A percentile compares a stretch with the other conserved stretches of the same genome.
These are phyloP conservation scores for Colletotrichum higginsianum DNA, from an alignment of 2,329 filamentous ascomycete species.

Conservation along the genomic window DNA sequence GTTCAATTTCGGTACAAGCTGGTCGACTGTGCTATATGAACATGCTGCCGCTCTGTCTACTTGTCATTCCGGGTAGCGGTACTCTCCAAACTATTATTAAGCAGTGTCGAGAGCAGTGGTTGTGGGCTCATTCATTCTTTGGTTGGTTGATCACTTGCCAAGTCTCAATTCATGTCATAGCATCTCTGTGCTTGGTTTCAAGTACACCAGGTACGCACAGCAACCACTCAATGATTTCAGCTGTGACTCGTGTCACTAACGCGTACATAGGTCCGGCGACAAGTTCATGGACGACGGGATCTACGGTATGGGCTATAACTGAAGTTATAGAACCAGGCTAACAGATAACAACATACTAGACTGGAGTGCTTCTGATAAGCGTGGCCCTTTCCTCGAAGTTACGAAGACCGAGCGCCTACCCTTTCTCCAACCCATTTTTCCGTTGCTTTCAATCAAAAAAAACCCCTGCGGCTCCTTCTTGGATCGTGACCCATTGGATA, in stretches of 20 bases:
- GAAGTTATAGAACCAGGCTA: neutral
- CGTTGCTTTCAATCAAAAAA: neutral
- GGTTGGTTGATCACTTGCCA: conserved; percentile 4
- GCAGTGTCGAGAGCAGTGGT: conserved; percentile 8
- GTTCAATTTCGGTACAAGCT: conserved; percentile 1
- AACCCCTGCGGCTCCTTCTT: neutral
- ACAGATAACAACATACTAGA: neutral
- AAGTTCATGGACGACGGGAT: conserved; percentile 8
- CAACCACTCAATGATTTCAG: neutral
- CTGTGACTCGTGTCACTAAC: neutral
- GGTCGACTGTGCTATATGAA: conserved; percentile 5
- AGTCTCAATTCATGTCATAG: neutral
- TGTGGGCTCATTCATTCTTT: conserved; percentile 5
- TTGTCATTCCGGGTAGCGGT: neutral
- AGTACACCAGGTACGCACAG: neutral
- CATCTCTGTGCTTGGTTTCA: conserved; percentile 1
- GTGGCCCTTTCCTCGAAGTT: conserved; percentile 1
- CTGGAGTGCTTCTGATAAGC: conserved; percentile 1
- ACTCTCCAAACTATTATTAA: neutral
- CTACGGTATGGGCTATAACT: neutral
- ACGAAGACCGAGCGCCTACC: neutral
- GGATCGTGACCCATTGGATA: conserved; percentile 2
- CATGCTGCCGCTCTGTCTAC: conserved; percentile 1
- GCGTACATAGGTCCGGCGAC: neutral
- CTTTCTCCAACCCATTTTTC: neutral